Evolutionary conservation across 1,284 basidiomycete genomes (phyloP).

Genomic region (Melampsora larici-populina): DNA sequence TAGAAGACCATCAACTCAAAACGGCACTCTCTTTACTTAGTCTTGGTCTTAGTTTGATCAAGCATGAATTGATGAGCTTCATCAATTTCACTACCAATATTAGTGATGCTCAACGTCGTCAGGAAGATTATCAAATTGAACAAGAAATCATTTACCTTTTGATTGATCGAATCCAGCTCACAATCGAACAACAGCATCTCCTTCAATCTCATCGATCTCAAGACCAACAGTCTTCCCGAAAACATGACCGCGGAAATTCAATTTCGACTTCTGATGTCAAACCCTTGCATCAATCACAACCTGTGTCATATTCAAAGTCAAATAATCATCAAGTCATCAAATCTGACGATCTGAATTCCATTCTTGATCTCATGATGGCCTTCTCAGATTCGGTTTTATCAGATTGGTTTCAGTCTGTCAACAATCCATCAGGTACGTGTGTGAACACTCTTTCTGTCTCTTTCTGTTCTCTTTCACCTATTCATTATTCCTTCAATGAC

Average conservation of each 20-base stretch:
- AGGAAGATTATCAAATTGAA: slow-evolving; percentile 6
- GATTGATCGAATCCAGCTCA: slow-evolving; percentile 22
- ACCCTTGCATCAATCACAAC: background rate
- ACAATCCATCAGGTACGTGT: background rate
- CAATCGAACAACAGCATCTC: background rate
- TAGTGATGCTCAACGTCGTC: background rate
- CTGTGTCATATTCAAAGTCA: background rate
- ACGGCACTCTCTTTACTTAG: slow-evolving; percentile 33
- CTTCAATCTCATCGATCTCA: too few species aligned
- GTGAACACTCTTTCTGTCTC: background rate
- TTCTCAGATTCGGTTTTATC: slow-evolving; percentile 11
- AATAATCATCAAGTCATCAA: too few species aligned
- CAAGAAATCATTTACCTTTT: slow-evolving; percentile 33
- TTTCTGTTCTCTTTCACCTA: background rate
- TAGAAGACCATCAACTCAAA: slow-evolving; percentile 14
- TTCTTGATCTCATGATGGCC: slow-evolving; percentile 26
- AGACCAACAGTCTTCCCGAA: too few species aligned
- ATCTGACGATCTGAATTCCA: slow-evolving; percentile 23
- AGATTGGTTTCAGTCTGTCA: slow-evolving; percentile 19
- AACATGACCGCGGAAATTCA: too few species aligned
- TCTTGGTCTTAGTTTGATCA: slow-evolving; percentile 27
- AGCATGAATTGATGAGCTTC: slow-evolving; percentile 6
- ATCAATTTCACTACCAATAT: slow-evolving; percentile 8
- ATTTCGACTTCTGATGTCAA: too few species aligned
- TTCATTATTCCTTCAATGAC: background rate